Conservation (phyloP, 2,329 filamentous ascomycete genomes). For the Penicillium polonicum region DNA sequence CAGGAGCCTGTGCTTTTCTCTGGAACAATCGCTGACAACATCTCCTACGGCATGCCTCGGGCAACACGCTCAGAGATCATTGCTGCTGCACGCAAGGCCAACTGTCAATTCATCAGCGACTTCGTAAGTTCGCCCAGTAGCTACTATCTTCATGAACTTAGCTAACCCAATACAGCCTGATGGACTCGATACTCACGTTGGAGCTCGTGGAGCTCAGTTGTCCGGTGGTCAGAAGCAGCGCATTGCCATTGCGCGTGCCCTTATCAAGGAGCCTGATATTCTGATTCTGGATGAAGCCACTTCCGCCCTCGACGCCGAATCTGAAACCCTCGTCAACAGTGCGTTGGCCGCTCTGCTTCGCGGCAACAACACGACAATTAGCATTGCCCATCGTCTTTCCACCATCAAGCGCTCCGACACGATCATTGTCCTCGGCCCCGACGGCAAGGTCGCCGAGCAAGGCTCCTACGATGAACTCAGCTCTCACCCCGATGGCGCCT, state of each 20-base stretch:
- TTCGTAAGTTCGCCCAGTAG: conserved; percentile 57
- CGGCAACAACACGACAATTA: conserved; percentile 93
- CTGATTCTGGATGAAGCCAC: conserved; percentile 96
- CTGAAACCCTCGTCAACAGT: conserved; percentile 92
- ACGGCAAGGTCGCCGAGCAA: conserved; percentile 87
- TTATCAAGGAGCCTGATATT: conserved; percentile 95
- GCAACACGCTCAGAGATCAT: conserved; percentile 80
- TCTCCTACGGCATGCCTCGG: conserved; percentile 81
- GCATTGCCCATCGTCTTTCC: conserved; percentile 90
- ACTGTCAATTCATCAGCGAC: conserved; percentile 94
- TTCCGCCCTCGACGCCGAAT: conserved; percentile 92
- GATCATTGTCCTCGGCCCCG: conserved; percentile 84
- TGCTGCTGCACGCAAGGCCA: conserved; percentile 82
- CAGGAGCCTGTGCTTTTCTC: conserved; percentile 96
- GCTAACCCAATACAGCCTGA: conserved; percentile 60
- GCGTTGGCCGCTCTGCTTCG: conserved; percentile 77
- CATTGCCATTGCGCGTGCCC: conserved; percentile 90
- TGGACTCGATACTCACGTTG: conserved; percentile 89
- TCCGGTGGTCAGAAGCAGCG: conserved; percentile 97
- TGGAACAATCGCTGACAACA: conserved; percentile 74
- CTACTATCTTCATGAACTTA: neutral
- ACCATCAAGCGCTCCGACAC: conserved; percentile 95
- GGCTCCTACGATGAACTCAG: conserved; percentile 79
- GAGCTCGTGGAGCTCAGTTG: conserved; percentile 85
- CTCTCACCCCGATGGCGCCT: conserved; percentile 72